Percentiles rank a stretch among this genome's conserved stretches.
These are phyloP conservation scores for Nicotiana tomentosiformis DNA, from an alignment of 257 asterid species.

Conservation along the genomic window DNA sequence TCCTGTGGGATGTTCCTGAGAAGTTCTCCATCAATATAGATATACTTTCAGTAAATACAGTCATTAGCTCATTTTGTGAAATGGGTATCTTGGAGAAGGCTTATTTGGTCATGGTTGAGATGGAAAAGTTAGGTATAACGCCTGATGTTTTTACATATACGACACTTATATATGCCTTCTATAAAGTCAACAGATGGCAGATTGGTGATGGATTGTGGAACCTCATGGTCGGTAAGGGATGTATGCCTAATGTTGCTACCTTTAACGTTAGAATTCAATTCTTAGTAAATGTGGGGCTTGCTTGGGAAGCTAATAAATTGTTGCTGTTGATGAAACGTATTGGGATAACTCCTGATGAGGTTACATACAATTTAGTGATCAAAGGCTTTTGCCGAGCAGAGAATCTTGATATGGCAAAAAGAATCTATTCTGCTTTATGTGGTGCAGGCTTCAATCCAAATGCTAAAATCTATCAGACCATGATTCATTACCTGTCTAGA, in stretches of 20 bases:
- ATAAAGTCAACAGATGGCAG: conserved; percentile 38
- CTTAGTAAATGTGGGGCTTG: conserved; percentile 49
- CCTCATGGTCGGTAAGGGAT: conserved; percentile 59
- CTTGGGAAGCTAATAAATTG: conserved; percentile 70
- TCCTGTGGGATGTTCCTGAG: conserved; percentile 40
- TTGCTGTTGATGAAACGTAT: conserved; percentile 40
- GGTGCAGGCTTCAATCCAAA: conserved; percentile 55
- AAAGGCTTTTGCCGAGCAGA: conserved; percentile 65
- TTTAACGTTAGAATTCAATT: conserved; percentile 76
- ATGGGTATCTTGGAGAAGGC: conserved; percentile 56
- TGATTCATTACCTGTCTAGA: conserved; percentile 62
- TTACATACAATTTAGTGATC: conserved; percentile 71
- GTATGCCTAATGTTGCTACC: conserved; percentile 68
- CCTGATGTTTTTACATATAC: conserved; percentile 84
- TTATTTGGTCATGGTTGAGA: conserved; percentile 43
- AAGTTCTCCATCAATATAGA: conserved; percentile 47
- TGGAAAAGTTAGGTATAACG: conserved; percentile 47
- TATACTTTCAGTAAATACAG: conserved; percentile 48
- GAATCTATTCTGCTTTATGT: conserved; percentile 47
- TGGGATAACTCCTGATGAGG: conserved; percentile 50
- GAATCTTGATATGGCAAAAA: conserved; percentile 48
- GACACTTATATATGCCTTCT: conserved; percentile 63
- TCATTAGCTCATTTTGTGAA: conserved; percentile 64
- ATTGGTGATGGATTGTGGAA: conserved; percentile 80
- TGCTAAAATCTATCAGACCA: conserved; percentile 64